Evolutionary conservation across 73 alveolate genomes (phyloP).

Genomic region (Symbiodinium pilosum): DNA sequence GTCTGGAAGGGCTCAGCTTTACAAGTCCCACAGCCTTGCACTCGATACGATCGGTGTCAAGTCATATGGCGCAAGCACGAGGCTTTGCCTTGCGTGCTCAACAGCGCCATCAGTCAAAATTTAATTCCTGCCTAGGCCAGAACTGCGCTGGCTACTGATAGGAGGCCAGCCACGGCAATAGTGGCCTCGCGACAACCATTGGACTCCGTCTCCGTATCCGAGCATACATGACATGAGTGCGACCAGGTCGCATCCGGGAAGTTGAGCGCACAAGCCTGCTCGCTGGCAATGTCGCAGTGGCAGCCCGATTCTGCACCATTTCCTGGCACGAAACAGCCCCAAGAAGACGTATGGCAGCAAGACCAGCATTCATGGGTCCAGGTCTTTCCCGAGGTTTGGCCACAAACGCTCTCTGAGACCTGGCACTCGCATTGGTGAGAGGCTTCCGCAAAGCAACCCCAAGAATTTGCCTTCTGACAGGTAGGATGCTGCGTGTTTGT

Average conservation of each 20-base stretch:
- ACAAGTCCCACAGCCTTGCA: too few species aligned
- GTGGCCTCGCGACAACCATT: too few species aligned
- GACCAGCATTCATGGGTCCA: conserved; percentile 21
- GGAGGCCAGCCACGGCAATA: too few species aligned
- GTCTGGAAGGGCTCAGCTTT: too few species aligned
- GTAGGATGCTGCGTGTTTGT: not conserved
- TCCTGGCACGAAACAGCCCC: not conserved
- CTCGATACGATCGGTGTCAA: too few species aligned
- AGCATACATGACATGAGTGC: conserved; percentile 14
- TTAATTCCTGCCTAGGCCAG: too few species aligned
- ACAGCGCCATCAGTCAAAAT: too few species aligned
- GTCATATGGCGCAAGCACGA: too few species aligned
- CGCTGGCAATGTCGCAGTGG: conserved; percentile 15
- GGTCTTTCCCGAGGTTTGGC: not conserved
- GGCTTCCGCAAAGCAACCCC: not conserved
- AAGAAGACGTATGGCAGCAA: not conserved
- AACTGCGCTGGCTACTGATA: too few species aligned
- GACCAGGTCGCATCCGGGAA: conserved; percentile 52
- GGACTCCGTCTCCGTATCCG: too few species aligned
- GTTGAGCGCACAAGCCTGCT: not conserved
- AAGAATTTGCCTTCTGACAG: not conserved
- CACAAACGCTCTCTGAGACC: not conserved
- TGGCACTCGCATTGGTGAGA: not conserved
- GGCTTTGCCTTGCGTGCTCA: too few species aligned
- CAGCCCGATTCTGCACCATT: not conserved